Conservation (phyloP, 257 asterid genomes). For the Salvia splendens region DNA sequence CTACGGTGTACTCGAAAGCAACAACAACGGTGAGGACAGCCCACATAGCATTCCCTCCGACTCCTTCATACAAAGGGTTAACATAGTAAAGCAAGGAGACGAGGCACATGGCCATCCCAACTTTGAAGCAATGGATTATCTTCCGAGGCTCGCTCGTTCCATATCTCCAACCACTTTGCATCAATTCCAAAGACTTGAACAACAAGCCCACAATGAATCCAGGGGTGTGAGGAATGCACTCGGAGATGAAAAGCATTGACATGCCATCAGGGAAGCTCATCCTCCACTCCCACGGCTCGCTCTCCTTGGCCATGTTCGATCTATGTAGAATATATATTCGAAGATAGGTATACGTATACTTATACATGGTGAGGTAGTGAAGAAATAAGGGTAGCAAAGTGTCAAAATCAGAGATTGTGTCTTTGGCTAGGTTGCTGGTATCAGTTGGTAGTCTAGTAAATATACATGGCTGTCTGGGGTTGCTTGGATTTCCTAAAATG, state of each 20-base stretch:
- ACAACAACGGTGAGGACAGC: constrained; percentile 74
- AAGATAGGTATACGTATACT: not conserved
- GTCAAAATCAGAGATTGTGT: constrained; percentile 32
- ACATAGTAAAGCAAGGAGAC: constrained; percentile 70
- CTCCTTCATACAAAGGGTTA: constrained; percentile 65
- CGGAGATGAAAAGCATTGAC: constrained; percentile 37
- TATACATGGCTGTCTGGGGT: constrained; percentile 35
- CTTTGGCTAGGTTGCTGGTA: constrained; percentile 37
- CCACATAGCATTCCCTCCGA: constrained; percentile 89
- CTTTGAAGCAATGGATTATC: constrained; percentile 61
- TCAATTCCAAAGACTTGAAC: constrained; percentile 32
- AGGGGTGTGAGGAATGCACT: constrained; percentile 18
- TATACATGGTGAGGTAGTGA: constrained; percentile 29
- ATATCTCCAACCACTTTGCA: constrained; percentile 48
- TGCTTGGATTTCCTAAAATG: constrained; percentile 31
- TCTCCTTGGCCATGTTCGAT: constrained; percentile 36
- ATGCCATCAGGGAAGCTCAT: constrained; percentile 46
- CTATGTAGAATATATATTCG: not conserved
- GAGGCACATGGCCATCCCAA: constrained; percentile 60
- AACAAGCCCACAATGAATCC: constrained; percentile 29
- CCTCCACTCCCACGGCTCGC: constrained; percentile 54
- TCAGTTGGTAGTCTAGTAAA: constrained; percentile 31
- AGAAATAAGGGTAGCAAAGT: constrained; percentile 16
- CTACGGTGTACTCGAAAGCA: constrained; percentile 67
- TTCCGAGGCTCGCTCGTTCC: constrained; percentile 55